Percentiles rank a stretch among this genome's conserved stretches.
Evolutionary conservation across 2,329 filamentous ascomycete species (phyloP).

Genomic region (Lecanicillium sp.): DNA sequence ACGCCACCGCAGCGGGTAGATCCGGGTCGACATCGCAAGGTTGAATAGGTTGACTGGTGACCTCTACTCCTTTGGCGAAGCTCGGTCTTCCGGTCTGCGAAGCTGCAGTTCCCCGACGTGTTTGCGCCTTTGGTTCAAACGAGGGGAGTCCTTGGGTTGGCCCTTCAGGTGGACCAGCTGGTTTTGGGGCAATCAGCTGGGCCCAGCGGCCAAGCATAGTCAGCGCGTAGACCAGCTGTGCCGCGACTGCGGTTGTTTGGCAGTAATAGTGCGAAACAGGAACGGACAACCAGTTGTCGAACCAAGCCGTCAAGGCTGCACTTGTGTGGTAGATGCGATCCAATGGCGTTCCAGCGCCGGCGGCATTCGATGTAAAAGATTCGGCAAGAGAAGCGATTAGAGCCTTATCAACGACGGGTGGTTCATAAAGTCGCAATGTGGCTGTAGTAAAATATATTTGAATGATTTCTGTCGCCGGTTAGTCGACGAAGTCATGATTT

Average conservation of each 20-base stretch:
- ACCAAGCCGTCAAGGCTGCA: slow-evolving; percentile 38
- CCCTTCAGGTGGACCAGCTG: slow-evolving; percentile 6
- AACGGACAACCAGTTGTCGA: slow-evolving; percentile 39
- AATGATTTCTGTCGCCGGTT: slow-evolving; percentile 24
- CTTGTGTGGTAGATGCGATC: slow-evolving; percentile 43
- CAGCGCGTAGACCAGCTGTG: slow-evolving; percentile 42
- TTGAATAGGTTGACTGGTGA: neutral
- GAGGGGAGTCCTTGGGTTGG: slow-evolving; percentile 3
- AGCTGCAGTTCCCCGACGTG: neutral
- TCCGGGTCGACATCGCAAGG: slow-evolving; percentile 25
- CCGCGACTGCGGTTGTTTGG: slow-evolving; percentile 35
- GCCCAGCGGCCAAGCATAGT: slow-evolving; percentile 45
- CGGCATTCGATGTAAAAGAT: slow-evolving; percentile 28
- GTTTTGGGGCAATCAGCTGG: slow-evolving; percentile 33
- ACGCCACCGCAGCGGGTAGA: slow-evolving; percentile 30
- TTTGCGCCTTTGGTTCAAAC: slow-evolving; percentile 6
- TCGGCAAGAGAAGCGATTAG: slow-evolving; percentile 35
- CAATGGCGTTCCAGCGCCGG: slow-evolving; percentile 32
- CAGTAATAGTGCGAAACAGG: slow-evolving; percentile 34
- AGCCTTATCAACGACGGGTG: slow-evolving; percentile 32
- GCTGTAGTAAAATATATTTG: slow-evolving; percentile 32
- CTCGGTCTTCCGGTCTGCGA: slow-evolving; percentile 1
- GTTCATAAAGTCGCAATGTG: slow-evolving; percentile 38
- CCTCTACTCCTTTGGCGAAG: neutral
- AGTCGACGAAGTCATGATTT: neutral